Evolutionary conservation across 192 early-diverging fungal species (phyloP).

Genomic region (Globomyces pollinis-pini): DNA sequence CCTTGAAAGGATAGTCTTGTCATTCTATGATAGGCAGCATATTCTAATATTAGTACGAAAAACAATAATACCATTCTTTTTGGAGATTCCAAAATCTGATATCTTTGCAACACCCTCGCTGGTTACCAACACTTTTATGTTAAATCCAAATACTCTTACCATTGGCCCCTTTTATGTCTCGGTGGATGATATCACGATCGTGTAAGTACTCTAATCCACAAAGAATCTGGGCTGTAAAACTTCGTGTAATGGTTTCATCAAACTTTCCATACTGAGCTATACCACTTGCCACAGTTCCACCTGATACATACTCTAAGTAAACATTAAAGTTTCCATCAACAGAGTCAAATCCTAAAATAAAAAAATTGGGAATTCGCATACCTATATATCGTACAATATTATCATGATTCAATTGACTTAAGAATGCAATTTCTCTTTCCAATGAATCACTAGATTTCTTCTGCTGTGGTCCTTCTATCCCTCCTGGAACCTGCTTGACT

Average conservation of each 20-base stretch:
- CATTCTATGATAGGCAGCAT: conserved; percentile 38
- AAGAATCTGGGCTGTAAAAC: conserved; percentile 84
- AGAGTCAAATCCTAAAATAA: conserved; percentile 64
- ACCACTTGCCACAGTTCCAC: conserved; percentile 84
- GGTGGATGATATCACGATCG: conserved; percentile 87
- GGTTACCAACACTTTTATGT: conserved; percentile 69
- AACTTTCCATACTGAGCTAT: conserved; percentile 83
- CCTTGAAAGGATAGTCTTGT: conserved; percentile 77
- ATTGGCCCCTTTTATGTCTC: conserved; percentile 98
- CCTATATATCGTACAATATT: conserved; percentile 96
- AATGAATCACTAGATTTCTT: conserved; percentile 53
- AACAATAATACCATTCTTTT: conserved; percentile 52
- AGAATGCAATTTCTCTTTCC: conserved; percentile 79
- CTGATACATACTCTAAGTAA: conserved; percentile 96
- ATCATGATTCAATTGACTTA: conserved; percentile 88
- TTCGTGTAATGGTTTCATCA: conserved; percentile 71
- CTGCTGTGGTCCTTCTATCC: neutral
- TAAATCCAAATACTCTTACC: conserved; percentile 20
- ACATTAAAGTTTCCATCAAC: conserved; percentile 74
- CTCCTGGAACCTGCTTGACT: conserved; percentile 81
- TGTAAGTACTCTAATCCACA: conserved; percentile 93
- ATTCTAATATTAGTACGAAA: conserved; percentile 16
- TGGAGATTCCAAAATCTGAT: conserved; percentile 98
- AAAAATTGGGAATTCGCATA: too few relatives aligned
- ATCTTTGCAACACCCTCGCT: conserved; percentile 93